Conservation (phyloP, 805 yeast species). For the Saccharomycopsis microspora region DNA sequence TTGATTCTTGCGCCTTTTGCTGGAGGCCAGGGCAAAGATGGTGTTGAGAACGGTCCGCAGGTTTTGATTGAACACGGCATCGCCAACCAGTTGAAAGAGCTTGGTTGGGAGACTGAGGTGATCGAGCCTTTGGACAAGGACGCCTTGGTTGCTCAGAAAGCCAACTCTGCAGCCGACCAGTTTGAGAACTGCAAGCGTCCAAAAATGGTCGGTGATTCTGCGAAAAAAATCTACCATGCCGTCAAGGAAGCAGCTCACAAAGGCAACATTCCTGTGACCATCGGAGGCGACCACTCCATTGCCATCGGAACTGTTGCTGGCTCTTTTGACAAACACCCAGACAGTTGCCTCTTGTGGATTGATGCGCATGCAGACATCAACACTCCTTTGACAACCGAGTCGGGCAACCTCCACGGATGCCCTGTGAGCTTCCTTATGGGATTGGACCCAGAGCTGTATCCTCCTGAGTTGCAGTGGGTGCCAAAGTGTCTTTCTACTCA, state of each 20-base stretch:
- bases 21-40: slow-evolving; percentile 91
- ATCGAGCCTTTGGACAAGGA: slow-evolving; percentile 42
- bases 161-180: slow-evolving; percentile 27
- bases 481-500: slow-evolving; percentile 51
- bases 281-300: slow-evolving; percentile 96
- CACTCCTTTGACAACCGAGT: slow-evolving; percentile 69
- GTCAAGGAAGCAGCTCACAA: slow-evolving; percentile 40
- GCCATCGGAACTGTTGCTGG: slow-evolving; percentile 91
- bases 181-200: slow-evolving; percentile 57
- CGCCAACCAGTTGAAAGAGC: slow-evolving; percentile 41
- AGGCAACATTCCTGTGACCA: slow-evolving; percentile 58
- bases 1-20: slow-evolving; percentile 84
- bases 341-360: slow-evolving; percentile 87
- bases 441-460: slow-evolving; percentile 52
- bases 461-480: slow-evolving; percentile 75
- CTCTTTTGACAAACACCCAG: slow-evolving; percentile 66
- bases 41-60: slow-evolving; percentile 92
- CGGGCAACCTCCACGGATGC: slow-evolving; percentile 94
- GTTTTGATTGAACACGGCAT: slow-evolving; percentile 67
- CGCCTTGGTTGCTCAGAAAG: slow-evolving; percentile 32
- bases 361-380: slow-evolving; percentile 98
- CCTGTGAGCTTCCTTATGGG: slow-evolving; percentile 91
- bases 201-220: slow-evolving; percentile 62
- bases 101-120: slow-evolving; percentile 62
- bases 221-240: slow-evolving; percentile 49